Evolutionary conservation across 306 rosid species (phyloP).

Genomic region (Clitoria ternatea): DNA sequence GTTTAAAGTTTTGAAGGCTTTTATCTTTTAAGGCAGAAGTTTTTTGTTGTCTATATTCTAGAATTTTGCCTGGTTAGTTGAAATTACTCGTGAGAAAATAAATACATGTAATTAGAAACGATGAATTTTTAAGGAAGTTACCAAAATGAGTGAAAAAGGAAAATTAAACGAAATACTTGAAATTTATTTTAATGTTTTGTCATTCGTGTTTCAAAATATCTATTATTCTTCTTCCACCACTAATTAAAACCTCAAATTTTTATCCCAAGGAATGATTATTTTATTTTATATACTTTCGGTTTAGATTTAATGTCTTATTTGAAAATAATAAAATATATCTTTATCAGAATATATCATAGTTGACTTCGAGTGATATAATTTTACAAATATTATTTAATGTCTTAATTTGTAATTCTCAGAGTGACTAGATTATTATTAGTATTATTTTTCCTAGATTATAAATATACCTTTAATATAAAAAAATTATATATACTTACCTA

Average conservation of each 20-base stretch:
- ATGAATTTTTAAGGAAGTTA: neutral
- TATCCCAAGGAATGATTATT: too few species aligned
- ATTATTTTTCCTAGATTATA: too few species aligned
- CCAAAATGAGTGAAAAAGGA: neutral
- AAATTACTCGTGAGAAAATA: neutral
- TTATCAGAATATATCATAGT: too few species aligned
- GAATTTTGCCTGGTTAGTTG: neutral
- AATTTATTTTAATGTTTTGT: neutral
- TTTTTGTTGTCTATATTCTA: neutral
- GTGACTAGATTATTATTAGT: too few species aligned
- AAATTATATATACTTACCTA: too few species aligned
- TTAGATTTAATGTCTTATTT: too few species aligned
- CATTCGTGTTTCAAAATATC: neutral
- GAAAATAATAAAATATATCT: too few species aligned
- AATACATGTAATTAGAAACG: neutral
- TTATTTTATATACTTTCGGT: too few species aligned
- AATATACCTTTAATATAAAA: too few species aligned
- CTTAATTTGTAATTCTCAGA: too few species aligned
- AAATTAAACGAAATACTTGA: neutral
- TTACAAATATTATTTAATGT: too few species aligned
- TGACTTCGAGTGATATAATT: too few species aligned
- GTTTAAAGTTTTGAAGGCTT: neutral
- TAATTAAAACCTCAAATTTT: neutral
- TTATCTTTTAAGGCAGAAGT: neutral
- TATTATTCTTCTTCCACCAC: neutral